Conservation (phyloP, 1,284 basidiomycete genomes). For the Malassezia sp. region DNA sequence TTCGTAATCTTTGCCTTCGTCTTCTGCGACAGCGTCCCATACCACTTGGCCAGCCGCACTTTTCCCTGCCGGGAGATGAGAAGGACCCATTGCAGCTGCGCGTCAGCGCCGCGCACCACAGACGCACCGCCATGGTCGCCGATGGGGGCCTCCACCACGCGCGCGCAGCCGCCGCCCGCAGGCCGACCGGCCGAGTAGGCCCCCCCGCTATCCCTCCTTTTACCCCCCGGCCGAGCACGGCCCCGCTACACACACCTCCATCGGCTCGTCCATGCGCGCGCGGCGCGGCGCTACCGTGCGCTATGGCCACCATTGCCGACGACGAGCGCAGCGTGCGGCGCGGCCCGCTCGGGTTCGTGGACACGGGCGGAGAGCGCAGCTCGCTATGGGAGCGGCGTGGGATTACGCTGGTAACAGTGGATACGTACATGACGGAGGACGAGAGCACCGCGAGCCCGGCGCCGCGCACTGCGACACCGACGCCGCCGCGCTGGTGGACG, state of each 20-base stretch:
- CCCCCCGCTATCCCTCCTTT: too few relatives aligned
- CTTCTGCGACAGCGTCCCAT: conserved; percentile 85
- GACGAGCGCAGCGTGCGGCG: not conserved
- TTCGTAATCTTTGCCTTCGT: conserved; percentile 95
- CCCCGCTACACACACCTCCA: too few relatives aligned
- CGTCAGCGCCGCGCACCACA: not conserved
- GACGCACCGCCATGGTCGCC: conserved; percentile 9
- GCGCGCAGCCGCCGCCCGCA: not conserved
- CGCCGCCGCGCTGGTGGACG: conserved; percentile 59
- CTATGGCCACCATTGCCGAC: too few relatives aligned
- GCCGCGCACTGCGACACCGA: not conserved
- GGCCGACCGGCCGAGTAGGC: too few relatives aligned
- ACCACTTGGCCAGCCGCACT: conserved; percentile 97
- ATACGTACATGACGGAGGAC: conserved; percentile 11
- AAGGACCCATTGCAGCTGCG: conserved; percentile 58
- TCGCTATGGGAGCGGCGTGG: conserved; percentile 1
- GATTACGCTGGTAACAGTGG: conserved; percentile 9
- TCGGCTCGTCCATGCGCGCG: too few relatives aligned
- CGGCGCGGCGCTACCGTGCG: too few relatives aligned
- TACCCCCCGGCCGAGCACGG: too few relatives aligned
- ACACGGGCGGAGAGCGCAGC: not conserved
- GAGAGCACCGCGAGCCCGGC: not conserved
- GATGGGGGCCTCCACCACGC: not conserved
- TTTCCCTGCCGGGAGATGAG: conserved; percentile 94
- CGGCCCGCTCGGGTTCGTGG: not conserved